phyloP scores from a whole-genome alignment of 306 rosid species.

The Canavalia ensiformis region DNA sequence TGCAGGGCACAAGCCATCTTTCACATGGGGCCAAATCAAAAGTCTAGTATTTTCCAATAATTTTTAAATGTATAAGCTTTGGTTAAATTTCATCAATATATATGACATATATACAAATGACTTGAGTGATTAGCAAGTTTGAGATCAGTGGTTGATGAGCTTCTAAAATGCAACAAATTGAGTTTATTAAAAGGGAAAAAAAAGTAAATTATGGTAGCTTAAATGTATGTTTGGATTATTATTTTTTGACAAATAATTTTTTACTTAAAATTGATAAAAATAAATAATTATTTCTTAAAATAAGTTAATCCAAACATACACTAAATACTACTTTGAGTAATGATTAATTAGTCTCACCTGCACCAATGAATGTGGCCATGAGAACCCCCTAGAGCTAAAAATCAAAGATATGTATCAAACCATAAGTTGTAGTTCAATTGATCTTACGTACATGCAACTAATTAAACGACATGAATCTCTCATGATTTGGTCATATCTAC shows the following conservation, averaged over 20 bases:
- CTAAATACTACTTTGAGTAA: neutral
- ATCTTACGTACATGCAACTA: neutral
- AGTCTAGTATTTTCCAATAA: neutral
- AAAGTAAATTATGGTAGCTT: too few species aligned
- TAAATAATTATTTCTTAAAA: too few species aligned
- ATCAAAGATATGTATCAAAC: too few species aligned
- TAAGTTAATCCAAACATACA: too few species aligned
- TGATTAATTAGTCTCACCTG: neutral
- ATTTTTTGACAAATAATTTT: too few species aligned
- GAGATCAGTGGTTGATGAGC: neutral
- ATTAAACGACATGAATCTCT: neutral
- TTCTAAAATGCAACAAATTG: neutral
- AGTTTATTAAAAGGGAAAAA: too few species aligned
- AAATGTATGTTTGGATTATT: too few species aligned
- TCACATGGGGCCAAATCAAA: constrained; percentile 19
- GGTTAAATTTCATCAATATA: neutral
- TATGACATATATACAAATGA: too few species aligned
- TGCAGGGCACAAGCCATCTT: neutral
- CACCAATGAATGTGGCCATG: neutral
- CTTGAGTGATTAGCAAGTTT: neutral
- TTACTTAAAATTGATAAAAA: too few species aligned
- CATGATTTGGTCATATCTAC: neutral
- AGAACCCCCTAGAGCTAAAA: too few species aligned
- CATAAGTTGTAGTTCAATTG: too few species aligned
- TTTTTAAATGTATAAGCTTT: neutral